phyloP scores from a whole-genome alignment of 2,329 filamentous ascomycete genomes.

The Penicillium sp. region DNA sequence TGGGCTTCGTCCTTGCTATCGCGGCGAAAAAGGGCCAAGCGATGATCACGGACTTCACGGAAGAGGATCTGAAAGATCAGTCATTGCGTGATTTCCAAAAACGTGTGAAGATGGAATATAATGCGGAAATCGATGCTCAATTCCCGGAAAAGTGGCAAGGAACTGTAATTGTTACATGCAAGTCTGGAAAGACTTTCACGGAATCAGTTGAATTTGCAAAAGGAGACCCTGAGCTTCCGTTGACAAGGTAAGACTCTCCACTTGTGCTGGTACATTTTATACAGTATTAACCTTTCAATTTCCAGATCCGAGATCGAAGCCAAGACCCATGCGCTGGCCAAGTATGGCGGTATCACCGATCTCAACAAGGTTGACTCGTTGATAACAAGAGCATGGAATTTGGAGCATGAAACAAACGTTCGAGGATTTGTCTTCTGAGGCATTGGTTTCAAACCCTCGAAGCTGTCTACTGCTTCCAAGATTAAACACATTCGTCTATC shows the following conservation, averaged over 20 bases:
- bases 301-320: constrained; percentile 22
- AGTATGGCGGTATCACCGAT: constrained; percentile 26
- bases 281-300: background rate
- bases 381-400: constrained; percentile 24
- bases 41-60: constrained; percentile 35
- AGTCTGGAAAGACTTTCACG: constrained; percentile 22
- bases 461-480: background rate
- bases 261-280: background rate
- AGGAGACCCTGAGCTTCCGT: constrained; percentile 30
- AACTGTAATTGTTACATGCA: constrained; percentile 28
- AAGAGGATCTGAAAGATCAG: constrained; percentile 26
- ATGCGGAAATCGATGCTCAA: constrained; percentile 28
- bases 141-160: constrained; percentile 34
- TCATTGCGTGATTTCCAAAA: constrained; percentile 28
- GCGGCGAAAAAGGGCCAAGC: constrained; percentile 35
- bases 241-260: constrained; percentile 25
- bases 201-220: constrained; percentile 31
- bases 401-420: constrained; percentile 21
- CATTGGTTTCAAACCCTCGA: background rate
- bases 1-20: constrained; percentile 37
- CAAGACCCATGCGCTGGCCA: constrained; percentile 23
- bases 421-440: constrained; percentile 22
- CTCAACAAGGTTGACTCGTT: constrained; percentile 16
- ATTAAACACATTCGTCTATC: too few relatives aligned
- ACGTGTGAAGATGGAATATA: constrained; percentile 30